Evolutionary conservation across 306 rosid genomes (phyloP), one percentile per base, ranked within the genome.

Genomic region (Sindora glabra): DNA sequence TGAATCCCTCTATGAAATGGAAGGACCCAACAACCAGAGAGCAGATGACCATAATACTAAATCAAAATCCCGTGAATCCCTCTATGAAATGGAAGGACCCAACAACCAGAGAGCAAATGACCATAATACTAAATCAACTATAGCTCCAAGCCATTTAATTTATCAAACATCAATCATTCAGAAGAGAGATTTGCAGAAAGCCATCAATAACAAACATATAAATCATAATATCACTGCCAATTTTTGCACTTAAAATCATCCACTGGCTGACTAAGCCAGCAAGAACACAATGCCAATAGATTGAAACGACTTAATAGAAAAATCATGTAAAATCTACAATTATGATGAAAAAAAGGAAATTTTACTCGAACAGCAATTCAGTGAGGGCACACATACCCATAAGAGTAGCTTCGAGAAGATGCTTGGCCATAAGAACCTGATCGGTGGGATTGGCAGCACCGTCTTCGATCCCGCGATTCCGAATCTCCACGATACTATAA

Each of bases 381-480:
- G 16, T 1, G 3, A 18, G 30, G 9, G 40, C 19, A 44, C 1
- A 14, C 9, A 68, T 77, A 92, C 99, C 99, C 95, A 89, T 77
- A 17, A 89, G 89, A 36, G 99, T 92, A 48, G 90, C 83, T 76
- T 92, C 95, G 8, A 92, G 95, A 48, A 86, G 86, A 41, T 80
- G 90, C 42, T 79, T 82, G 59, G 83, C 85, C 95, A 92, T 71
- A 55, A 92, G 97, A 74, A 92, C 79, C 85, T 92, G 97, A 92
- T 92, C 94, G 76, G 99, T 92, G 24, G 94, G 95, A 64, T 76
- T 89, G 29, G 55, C 39, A 29, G 55, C 68, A 26, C 50, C 94
- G 12, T 75, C 89, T 14, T 80, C 89, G 73, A 77, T 71, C 89
- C 74, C 72, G 19, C 89, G 89, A 38, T 56, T 75, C 64, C 67